Percentiles rank a stretch among this genome's conserved stretches.
Evolutionary conservation across 176 grass and related monocot species (phyloP).

Genomic region (Eragrostis nindensis): DNA sequence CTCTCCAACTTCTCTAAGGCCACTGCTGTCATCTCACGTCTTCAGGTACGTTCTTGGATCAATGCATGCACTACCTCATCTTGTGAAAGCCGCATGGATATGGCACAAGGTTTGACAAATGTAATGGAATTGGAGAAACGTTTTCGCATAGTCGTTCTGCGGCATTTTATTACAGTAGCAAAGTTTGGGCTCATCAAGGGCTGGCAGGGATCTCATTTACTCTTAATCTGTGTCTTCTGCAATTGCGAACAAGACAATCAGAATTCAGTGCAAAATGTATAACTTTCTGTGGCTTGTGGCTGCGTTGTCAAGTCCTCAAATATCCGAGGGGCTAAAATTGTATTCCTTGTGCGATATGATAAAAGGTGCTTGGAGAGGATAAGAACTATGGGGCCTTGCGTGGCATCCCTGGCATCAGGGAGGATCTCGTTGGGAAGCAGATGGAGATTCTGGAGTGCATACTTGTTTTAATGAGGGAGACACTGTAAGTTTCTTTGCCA

Average conservation of each 20-base stretch:
- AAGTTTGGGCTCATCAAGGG: conserved; percentile 3
- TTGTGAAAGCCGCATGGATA: no score
- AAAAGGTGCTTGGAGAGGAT: conserved; percentile 59
- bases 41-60: conserved; percentile 51
- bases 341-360: conserved; percentile 18
- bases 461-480: conserved; percentile 57
- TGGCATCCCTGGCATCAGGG: conserved; percentile 51
- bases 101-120: no score
- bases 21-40: conserved; percentile 52
- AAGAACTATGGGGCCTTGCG: conserved; percentile 71
- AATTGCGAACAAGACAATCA: background rate
- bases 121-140: background rate
- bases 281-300: background rate
- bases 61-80: background rate
- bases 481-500: conserved; percentile 50
- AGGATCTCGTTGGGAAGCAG: conserved; percentile 72
- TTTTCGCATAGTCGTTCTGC: background rate
- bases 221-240: background rate
- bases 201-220: background rate
- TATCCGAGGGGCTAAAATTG: background rate
- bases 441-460: conserved; percentile 62
- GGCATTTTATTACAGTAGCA: background rate
- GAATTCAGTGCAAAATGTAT: conserved; percentile 6
- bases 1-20: conserved; percentile 65
- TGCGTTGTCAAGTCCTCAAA: background rate